Base-by-base conservation (phyloP, 129 eudicot genomes). In the Oenanthe sinensis region DNA sequence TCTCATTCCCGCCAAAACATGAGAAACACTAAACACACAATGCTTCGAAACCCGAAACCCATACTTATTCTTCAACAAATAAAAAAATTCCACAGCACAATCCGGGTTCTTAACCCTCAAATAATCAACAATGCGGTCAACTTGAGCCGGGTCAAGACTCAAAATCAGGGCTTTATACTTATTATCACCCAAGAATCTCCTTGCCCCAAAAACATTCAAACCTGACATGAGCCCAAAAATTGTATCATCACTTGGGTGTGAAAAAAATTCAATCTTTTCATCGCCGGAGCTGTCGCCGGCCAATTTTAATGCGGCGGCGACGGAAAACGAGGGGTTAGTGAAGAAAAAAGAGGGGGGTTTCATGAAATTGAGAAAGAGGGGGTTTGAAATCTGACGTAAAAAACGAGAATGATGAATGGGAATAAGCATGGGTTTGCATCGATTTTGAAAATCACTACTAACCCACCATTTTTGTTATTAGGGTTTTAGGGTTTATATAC, bases 1-100 rank as follows among this genome's bases (percentile, higher is more conserved):
- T 37, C 81, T 45, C 60, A 70, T 85, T 48, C 75, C 77, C 5
- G 96, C 98, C 89, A 94, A 86, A 74, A 87, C 33, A 83, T 89
- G 97, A 73, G 93, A 93, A 70, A 91, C 80, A 42, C 76, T 72
- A 65, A 94, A 79, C 48, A 74, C 81, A 65, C 87, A 85, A 19
- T 5, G 24, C 20, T 79, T 85, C 1, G 93, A 86, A 82, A 85
- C 92, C 83, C 44, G 83, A 82, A 90, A 80, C 33, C 90, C 91
- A 49, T 84, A 83, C 78, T 82, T 90, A 78, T 80, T 87, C 70
- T 78, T 90, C 88, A 94, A 75, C 62, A 83, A 47, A 74, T 81
- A 77, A 80, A 88, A 92, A 28, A 90, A 86, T 5, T 78, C 86
- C 55, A 90, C 83, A 24, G 92, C 96, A 69, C 55, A 74, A 52